phyloP scores from a whole-genome alignment of 163 green algal genomes.

The Chlorella variabilis region DNA sequence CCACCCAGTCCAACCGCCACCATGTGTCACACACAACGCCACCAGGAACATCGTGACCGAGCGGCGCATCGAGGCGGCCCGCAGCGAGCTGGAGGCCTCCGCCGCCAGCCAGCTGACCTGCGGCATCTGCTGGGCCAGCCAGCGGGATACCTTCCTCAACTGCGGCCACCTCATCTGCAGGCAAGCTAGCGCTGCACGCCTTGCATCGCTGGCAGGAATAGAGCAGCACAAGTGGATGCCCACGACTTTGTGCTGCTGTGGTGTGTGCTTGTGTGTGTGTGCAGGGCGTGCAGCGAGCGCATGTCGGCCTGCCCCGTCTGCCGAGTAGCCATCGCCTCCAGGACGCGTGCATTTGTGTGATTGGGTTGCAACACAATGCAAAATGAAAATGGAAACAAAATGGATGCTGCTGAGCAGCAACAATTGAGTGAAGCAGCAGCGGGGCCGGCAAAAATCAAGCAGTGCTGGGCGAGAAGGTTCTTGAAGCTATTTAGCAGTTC shows the following conservation, averaged over 20 bases:
- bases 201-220: too few species aligned
- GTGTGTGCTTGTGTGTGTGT: neutral
- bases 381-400: neutral
- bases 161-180: conserved; percentile 25
- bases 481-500: too few species aligned
- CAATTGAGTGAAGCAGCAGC: too few species aligned
- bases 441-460: too few species aligned
- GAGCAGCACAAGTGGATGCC: too few species aligned
- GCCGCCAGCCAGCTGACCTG: conserved; percentile 8
- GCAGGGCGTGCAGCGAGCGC: conserved; percentile 16
- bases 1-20: too few species aligned
- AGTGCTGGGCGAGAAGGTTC: too few species aligned
- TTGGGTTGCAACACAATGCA: too few species aligned
- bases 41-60: conserved; percentile 21
- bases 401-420: too few species aligned
- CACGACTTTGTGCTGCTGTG: too few species aligned
- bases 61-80: conserved; percentile 5
- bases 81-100: conserved; percentile 6
- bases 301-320: conserved; percentile 22
- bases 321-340: conserved; percentile 15
- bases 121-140: conserved; percentile 13
- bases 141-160: conserved; percentile 23
- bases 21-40: too few species aligned
- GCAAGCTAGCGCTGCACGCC: too few species aligned
- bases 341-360: conserved; percentile 27